Percentiles rank a stretch among this genome's conserved stretches.
Evolutionary conservation across 2,329 filamentous ascomycete genomes (phyloP).

Genomic region (Hortaea werneckii): DNA sequence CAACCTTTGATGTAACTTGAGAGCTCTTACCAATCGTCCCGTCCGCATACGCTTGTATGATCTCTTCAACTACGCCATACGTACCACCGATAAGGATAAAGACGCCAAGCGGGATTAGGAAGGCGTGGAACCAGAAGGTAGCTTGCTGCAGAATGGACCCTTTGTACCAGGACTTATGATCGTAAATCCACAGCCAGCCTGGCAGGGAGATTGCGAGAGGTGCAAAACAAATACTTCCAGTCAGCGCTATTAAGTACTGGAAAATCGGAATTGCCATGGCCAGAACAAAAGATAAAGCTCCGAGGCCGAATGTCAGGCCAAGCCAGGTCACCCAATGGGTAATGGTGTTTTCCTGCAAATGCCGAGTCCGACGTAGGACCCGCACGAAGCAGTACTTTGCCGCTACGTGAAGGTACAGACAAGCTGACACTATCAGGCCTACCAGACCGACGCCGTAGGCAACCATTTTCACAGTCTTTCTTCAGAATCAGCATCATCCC

Average conservation of each 20-base stretch:
- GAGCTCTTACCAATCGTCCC: slow-evolving; percentile 31
- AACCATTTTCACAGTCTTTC: slow-evolving; percentile 46
- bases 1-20: not conserved
- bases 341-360: slow-evolving; percentile 42
- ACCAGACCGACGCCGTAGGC: slow-evolving; percentile 50
- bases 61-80: slow-evolving; percentile 41
- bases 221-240: slow-evolving; percentile 42
- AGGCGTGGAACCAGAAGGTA: slow-evolving; percentile 32
- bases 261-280: slow-evolving; percentile 47
- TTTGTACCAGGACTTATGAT: slow-evolving; percentile 33
- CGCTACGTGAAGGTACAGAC: slow-evolving; percentile 40
- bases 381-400: slow-evolving; percentile 49
- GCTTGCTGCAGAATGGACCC: slow-evolving; percentile 27
- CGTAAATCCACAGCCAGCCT: slow-evolving; percentile 43
- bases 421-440: slow-evolving; percentile 43
- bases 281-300: slow-evolving; percentile 39
- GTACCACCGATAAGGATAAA: slow-evolving; percentile 42
- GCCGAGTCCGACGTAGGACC: slow-evolving; percentile 40
- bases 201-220: slow-evolving; percentile 41
- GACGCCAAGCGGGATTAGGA: slow-evolving; percentile 35
- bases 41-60: slow-evolving; percentile 42
- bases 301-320: slow-evolving; percentile 33
- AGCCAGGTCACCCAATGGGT: slow-evolving; percentile 46
- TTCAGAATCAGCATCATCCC: too few relatives aligned
- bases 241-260: slow-evolving; percentile 41